These are phyloP conservation scores for Cinchona pubescens DNA, from an alignment of 257 asterid genomes.

Conservation along the genomic window DNA sequence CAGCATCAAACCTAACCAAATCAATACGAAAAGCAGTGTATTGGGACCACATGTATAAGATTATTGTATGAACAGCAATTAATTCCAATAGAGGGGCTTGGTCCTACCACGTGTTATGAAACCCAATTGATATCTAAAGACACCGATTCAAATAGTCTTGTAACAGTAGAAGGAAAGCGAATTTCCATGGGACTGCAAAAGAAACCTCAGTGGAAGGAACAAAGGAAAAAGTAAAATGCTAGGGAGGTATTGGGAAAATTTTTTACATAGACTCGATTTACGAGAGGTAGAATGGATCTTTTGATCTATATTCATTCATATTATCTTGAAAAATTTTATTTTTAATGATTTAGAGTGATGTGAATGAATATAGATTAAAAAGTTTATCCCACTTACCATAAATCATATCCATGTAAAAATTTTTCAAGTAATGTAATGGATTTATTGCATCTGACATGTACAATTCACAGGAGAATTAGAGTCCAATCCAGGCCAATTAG, in stretches of 20 bases:
- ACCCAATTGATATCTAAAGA: background rate
- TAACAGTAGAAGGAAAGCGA: background rate
- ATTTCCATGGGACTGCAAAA: background rate
- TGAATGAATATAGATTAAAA: too few relatives aligned
- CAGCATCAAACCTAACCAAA: slow-evolving; percentile 21
- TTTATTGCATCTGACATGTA: slow-evolving; percentile 14
- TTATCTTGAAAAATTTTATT: too few relatives aligned
- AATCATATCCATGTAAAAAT: too few relatives aligned
- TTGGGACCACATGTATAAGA: slow-evolving; percentile 12
- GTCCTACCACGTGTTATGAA: slow-evolving; percentile 34
- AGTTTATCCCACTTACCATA: too few relatives aligned
- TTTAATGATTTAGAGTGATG: too few relatives aligned
- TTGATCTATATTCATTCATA: too few relatives aligned
- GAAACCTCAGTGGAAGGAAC: slow-evolving; percentile 18
- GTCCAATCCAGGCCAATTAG: background rate
- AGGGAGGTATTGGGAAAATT: too few relatives aligned
- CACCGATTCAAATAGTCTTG: background rate
- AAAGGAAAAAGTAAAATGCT: background rate
- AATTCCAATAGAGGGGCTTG: slow-evolving; percentile 14
- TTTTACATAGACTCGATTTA: too few relatives aligned
- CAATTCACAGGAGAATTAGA: background rate
- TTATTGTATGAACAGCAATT: background rate
- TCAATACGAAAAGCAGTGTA: background rate
- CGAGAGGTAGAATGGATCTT: too few relatives aligned
- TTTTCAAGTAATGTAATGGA: too few relatives aligned